Evolutionary conservation across 2,329 filamentous ascomycete genomes (phyloP), one percentile per base, ranked within the genome.

Genomic region (Colletotrichum lindemuthianum): DNA sequence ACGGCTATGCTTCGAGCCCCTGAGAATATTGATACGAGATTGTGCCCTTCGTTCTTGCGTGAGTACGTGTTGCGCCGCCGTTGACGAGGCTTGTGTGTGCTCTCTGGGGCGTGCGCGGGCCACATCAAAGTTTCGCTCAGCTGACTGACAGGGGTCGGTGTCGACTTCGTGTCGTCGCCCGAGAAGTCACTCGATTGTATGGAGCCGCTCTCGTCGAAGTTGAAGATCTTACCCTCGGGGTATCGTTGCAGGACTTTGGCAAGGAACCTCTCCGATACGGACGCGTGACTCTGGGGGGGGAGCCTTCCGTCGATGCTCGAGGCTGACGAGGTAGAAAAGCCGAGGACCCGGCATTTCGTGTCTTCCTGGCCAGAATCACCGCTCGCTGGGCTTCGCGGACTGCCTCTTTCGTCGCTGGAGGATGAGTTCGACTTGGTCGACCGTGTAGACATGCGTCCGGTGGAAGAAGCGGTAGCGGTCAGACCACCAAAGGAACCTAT

Each of bases 191-290:
- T 72, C 0, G 71, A 70, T 4, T 75, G 73, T 0, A 79, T 54
- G 9, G 74, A 71, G 0, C 80, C 81, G 11, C 76, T 69, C 4
- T 73, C 72, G 12, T 77, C 78, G 34, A 80, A 81, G 52, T 78
- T 79, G 65, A 83, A 84, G 1, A 84, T 75, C 51, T 78, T 78
- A 0, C 83, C 84, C 8, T 74, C 70, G 0, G 82, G 82, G 59
- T 85, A 81, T 1, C 78, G 73, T 11, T 75, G 76, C 1, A 84
- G 69, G 6, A 85, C 74, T 2, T 72, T 73, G 1, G 74, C 70
- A 2, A 85, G 71, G 12, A 82, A 76, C 6, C 67, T 72, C 51
- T 82, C 78, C 0, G 78, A 74, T 1, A 84, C 60, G 2, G 69
- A 68, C 9, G 70, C 61, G 6, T 69, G 59, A 8, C 69, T 59